Percentiles rank a stretch among this genome's conserved stretches.
These are phyloP conservation scores for Epichloe hybrida DNA, from an alignment of 2,329 filamentous ascomycete genomes.

Conservation along the genomic window DNA sequence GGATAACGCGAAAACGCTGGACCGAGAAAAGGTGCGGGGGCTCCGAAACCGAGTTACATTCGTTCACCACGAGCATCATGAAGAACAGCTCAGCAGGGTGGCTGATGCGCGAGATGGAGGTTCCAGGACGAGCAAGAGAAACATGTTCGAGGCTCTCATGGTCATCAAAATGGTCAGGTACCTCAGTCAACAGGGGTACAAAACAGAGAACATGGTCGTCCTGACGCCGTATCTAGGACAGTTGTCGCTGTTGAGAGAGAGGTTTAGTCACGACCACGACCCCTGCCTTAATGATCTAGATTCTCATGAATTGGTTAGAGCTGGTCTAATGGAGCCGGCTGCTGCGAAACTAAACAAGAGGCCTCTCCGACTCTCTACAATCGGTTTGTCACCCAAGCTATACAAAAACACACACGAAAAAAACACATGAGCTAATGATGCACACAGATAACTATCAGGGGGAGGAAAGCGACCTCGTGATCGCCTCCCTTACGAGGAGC, in stretches of 20 bases:
- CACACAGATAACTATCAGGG: constrained; percentile 61
- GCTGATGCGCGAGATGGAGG: constrained; percentile 37
- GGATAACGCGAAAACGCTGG: constrained; percentile 37
- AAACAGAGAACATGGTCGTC: constrained; percentile 49
- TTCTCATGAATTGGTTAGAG: constrained; percentile 40
- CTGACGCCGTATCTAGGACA: constrained; percentile 63
- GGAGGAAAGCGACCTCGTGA: constrained; percentile 64
- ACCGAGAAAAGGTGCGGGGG: constrained; percentile 41
- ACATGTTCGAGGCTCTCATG: constrained; percentile 52
- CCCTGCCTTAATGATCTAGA: constrained; percentile 57
- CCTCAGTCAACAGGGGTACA: constrained; percentile 58
- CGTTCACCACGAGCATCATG: constrained; percentile 45
- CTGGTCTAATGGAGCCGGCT: constrained; percentile 45
- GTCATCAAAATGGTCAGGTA: constrained; percentile 52
- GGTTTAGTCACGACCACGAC: constrained; percentile 43
- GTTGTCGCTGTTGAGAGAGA: constrained; percentile 40
- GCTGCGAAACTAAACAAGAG: constrained; percentile 37
- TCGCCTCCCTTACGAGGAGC: constrained; percentile 54
- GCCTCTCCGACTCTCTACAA: constrained; percentile 50
- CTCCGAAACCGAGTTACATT: constrained; percentile 42
- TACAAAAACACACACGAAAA: constrained; percentile 2
- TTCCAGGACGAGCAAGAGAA: constrained; percentile 40
- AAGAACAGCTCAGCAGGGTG: constrained; percentile 29
- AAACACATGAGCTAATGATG: not conserved
- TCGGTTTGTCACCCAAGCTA: constrained; percentile 31